Evolutionary conservation across 768 basidiomycete species (phyloP).

Genomic region (Tylopilus sp.): DNA sequence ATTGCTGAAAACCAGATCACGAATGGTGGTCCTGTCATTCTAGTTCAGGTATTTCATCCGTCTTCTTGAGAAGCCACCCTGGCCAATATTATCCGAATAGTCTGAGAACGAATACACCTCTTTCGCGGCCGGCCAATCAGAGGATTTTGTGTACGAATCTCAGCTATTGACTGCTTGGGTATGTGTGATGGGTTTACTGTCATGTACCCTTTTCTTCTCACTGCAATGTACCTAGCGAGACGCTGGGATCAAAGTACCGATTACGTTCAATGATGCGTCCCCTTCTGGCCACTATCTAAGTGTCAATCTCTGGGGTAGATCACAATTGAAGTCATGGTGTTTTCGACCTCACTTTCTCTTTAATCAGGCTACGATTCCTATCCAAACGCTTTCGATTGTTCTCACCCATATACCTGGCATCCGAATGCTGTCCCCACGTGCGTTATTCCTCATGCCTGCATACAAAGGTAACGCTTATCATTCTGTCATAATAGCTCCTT

Average conservation of each 20-base stretch:
- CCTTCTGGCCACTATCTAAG: constrained; percentile 44
- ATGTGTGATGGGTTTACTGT: background rate
- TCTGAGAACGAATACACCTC: constrained; percentile 55
- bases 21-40: constrained; percentile 55
- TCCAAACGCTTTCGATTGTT: constrained; percentile 55
- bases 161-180: constrained; percentile 33
- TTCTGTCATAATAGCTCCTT: constrained; percentile 18
- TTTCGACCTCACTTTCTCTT: background rate
- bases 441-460: background rate
- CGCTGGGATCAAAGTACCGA: constrained; percentile 45
- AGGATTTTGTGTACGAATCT: constrained; percentile 44
- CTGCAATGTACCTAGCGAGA: constrained; percentile 30
- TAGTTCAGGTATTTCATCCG: constrained; percentile 21
- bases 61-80: constrained; percentile 29
- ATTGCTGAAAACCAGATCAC: constrained; percentile 55
- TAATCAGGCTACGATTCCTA: constrained; percentile 31
- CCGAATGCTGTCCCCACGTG: constrained; percentile 41
- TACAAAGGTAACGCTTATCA: background rate
- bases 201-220: background rate
- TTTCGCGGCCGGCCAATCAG: constrained; percentile 32
- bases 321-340: background rate
- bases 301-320: constrained; percentile 47
- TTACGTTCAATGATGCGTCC: constrained; percentile 46
- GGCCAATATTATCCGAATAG: constrained; percentile 19
- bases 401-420: constrained; percentile 44